These are phyloP conservation scores for Iris macrosiphon DNA, from an alignment of 106 monocot genomes.

Conservation along the genomic window DNA sequence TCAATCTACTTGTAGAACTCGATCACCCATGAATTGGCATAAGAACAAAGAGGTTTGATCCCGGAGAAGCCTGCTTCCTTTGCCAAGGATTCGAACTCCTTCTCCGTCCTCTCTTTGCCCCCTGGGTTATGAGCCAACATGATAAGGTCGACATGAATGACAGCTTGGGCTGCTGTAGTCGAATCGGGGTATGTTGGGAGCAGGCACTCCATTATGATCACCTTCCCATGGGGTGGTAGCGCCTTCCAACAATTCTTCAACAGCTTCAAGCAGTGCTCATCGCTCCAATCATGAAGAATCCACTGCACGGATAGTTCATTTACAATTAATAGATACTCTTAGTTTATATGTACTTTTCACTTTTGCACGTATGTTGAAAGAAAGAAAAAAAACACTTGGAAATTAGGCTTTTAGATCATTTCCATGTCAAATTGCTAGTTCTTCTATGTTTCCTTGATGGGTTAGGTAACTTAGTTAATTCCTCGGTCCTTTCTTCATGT, in stretches of 20 bases:
- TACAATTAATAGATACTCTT: no score
- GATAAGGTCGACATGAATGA: conserved; percentile 27
- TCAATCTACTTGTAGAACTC: conserved; percentile 36
- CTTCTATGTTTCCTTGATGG: no score
- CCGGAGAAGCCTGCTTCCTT: conserved; percentile 37
- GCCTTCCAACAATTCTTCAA: conserved; percentile 63
- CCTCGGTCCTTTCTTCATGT: no score
- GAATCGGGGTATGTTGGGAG: conserved; percentile 27
- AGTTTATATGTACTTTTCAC: neutral
- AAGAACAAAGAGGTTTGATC: conserved; percentile 8
- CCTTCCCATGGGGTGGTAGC: conserved; percentile 41
- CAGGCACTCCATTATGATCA: conserved; percentile 35
- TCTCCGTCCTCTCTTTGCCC: conserved; percentile 50
- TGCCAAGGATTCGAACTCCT: conserved; percentile 39
- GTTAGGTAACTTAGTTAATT: no score
- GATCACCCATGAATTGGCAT: conserved; percentile 9
- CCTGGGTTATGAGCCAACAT: conserved; percentile 45
- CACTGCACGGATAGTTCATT: conserved; percentile 20
- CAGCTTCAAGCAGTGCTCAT: conserved; percentile 36
- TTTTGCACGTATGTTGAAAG: neutral
- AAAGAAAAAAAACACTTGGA: neutral
- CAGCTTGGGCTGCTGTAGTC: conserved; percentile 4
- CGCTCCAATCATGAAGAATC: conserved; percentile 68
- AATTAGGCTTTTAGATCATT: no score
- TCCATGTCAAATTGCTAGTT: no score